Percentiles rank a stretch among this genome's conserved stretches.
These are phyloP conservation scores for Ceratobasidium theobromae DNA, from an alignment of 1,284 basidiomycete genomes.

Conservation along the genomic window DNA sequence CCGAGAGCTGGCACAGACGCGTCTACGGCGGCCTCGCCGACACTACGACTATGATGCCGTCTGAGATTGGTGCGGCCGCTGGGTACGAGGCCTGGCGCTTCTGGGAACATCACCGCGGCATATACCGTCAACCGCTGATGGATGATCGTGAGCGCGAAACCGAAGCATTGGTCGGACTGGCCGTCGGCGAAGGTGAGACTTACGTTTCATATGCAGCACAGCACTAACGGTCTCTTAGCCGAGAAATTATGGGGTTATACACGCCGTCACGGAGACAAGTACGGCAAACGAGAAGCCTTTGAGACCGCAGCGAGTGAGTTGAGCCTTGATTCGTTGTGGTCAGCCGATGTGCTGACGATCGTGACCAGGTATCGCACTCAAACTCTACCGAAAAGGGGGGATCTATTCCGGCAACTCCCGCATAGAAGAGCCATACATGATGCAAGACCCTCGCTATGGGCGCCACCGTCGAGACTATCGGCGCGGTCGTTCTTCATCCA, in stretches of 20 bases:
- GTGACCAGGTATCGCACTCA: not conserved
- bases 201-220: conserved; percentile 33
- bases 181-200: conserved; percentile 36
- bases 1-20: conserved; percentile 57
- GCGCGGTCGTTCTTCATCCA: conserved; percentile 1
- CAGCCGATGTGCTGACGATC: not conserved
- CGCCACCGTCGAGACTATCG: not conserved
- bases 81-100: conserved; percentile 32
- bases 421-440: conserved; percentile 9
- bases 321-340: conserved; percentile 35
- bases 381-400: conserved; percentile 15
- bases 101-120: conserved; percentile 33
- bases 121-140: conserved; percentile 33
- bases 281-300: conserved; percentile 50
- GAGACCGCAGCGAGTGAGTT: conserved; percentile 54
- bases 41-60: conserved; percentile 40
- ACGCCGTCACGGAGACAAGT: conserved; percentile 48
- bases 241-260: conserved; percentile 49
- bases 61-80: conserved; percentile 41
- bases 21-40: conserved; percentile 57
- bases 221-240: conserved; percentile 14
- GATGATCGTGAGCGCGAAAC: conserved; percentile 36
- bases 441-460: conserved; percentile 10
- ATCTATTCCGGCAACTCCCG: not conserved
- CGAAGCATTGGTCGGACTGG: conserved; percentile 36